Percentiles rank a stretch among this genome's conserved stretches.
These are phyloP conservation scores for Nymphaea thermarum DNA, from an alignment of 164 flowering plant genomes.

Conservation along the genomic window DNA sequence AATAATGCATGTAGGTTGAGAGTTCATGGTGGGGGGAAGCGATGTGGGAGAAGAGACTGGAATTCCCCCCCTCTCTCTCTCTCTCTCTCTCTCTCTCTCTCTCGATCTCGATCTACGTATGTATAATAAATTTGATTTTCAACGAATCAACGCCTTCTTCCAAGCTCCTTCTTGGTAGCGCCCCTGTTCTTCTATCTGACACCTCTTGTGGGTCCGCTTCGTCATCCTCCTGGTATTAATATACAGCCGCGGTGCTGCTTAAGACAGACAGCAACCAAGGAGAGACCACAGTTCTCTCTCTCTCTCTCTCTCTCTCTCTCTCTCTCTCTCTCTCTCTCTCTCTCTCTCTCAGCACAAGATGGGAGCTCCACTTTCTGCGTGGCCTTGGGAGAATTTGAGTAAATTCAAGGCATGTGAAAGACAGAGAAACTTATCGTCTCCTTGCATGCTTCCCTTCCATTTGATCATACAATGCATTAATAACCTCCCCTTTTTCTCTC, in stretches of 20 bases:
- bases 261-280: background rate
- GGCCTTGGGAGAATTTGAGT: constrained; percentile 30
- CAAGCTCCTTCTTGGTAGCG: background rate
- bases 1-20: no score
- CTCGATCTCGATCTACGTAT: background rate
- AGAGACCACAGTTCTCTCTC: background rate
- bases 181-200: no score
- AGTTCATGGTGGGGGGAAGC: no score
- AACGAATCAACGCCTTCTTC: background rate
- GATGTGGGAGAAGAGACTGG: no score
- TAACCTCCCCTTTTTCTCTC: no score
- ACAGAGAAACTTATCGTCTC: background rate
- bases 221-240: background rate
- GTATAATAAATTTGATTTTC: no score
- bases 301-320: background rate
- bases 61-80: background rate
- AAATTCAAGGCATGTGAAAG: constrained; percentile 13
- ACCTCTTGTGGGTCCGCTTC: background rate
- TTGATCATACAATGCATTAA: background rate
- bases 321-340: background rate
- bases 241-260: background rate
- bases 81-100: background rate
- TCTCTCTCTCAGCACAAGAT: constrained; percentile 3
- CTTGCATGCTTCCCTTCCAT: no score
- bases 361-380: constrained; percentile 16